Evolutionary conservation across 257 asterid genomes (phyloP).

Genomic region (Scutellaria barbata): DNA sequence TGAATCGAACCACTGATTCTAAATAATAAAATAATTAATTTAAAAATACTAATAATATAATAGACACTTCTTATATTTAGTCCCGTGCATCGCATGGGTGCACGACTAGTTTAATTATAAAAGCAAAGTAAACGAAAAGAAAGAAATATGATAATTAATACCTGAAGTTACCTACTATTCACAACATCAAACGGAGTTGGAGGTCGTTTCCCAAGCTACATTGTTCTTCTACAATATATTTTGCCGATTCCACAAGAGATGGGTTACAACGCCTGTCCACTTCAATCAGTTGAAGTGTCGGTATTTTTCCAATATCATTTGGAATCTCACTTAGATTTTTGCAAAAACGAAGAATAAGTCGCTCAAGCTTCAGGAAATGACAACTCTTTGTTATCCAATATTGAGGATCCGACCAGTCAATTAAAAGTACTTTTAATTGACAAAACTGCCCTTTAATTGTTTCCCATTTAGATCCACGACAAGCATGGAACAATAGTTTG

Average conservation of each 20-base stretch:
- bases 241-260: not conserved
- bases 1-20: too few species aligned
- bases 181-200: too few species aligned
- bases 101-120: too few species aligned
- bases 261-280: constrained; percentile 2
- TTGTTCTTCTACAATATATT: constrained; percentile 13
- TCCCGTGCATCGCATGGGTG: too few species aligned
- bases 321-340: constrained; percentile 22
- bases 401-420: not conserved
- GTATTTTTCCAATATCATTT: constrained; percentile 19
- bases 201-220: constrained; percentile 20
- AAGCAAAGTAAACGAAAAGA: too few species aligned
- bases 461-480: constrained; percentile 23
- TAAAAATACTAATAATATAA: too few species aligned
- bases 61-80: too few species aligned
- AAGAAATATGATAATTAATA: too few species aligned
- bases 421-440: not conserved
- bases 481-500: not conserved
- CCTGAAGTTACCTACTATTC: too few species aligned
- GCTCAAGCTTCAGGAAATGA: constrained; percentile 16
- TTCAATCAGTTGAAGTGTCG: constrained; percentile 31
- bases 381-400: not conserved
- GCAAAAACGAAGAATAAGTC: not conserved
- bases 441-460: constrained; percentile 15
- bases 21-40: too few species aligned